Conservation (phyloP, 2,329 filamentous ascomycete genomes). For the Hypoxylon sp. region DNA sequence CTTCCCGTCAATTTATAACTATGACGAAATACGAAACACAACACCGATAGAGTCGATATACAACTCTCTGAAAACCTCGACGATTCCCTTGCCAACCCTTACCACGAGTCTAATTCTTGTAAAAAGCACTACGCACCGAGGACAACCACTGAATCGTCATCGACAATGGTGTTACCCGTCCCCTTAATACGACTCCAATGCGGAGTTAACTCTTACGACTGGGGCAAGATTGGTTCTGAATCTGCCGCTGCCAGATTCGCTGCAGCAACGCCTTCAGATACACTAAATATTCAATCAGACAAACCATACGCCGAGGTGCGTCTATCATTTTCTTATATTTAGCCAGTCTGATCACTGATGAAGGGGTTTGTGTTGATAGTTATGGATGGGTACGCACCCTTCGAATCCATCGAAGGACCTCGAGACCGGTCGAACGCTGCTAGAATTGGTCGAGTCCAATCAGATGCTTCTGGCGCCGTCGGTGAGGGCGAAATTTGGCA, state of each 20-base stretch:
- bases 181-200: slow-evolving; percentile 89
- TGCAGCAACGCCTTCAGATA: slow-evolving; percentile 81
- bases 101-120: slow-evolving; percentile 10
- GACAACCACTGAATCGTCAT: slow-evolving; percentile 8
- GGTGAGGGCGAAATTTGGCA: slow-evolving; percentile 80
- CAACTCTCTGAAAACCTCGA: not conserved
- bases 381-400: slow-evolving; percentile 99
- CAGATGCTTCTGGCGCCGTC: slow-evolving; percentile 82
- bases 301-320: slow-evolving; percentile 94
- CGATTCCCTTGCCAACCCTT: not conserved
- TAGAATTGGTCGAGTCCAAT: slow-evolving; percentile 91
- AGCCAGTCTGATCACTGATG: slow-evolving; percentile 27
- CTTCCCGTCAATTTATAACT: not conserved
- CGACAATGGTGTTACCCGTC: slow-evolving; percentile 71
- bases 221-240: slow-evolving; percentile 91
- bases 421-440: slow-evolving; percentile 84
- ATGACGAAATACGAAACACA: not conserved
- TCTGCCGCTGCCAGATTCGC: slow-evolving; percentile 93
- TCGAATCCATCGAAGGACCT: slow-evolving; percentile 95
- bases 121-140: not conserved
- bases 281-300: slow-evolving; percentile 84
- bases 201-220: slow-evolving; percentile 98
- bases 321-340: slow-evolving; percentile 28
- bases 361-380: slow-evolving; percentile 63
- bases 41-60: not conserved